Evolutionary conservation across 2,329 filamentous ascomycete genomes (phyloP), one percentile per base, ranked within the genome.

Genomic region (Botrytis byssoidea): DNA sequence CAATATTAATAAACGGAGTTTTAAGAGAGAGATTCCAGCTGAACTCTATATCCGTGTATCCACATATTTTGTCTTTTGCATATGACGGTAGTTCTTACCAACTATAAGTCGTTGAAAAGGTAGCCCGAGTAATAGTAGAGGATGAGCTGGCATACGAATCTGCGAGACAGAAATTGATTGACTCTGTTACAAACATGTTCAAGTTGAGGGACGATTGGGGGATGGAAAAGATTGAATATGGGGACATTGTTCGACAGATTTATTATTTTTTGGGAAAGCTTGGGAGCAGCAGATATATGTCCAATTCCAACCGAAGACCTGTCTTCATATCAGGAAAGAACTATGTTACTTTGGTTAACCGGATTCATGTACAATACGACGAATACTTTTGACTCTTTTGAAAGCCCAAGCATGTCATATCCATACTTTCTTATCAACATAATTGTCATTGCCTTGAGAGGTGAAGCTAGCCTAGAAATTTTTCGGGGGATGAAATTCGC

Each of bases 61-160:
- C 51, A 16, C 14, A 8, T 4, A n/a, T 29, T 29, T 16, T 55
- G 51, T 55, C 25, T 55, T 29, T 55, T n/a, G 5, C n/a, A 0
- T 55, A 55, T 0, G 4, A 44, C 12, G 48, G 0, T 0, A 5
- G 2, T n/a, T 6, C 7, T 25, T 16, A 16, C 7, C 0, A 16
- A 18, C 12, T 55, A 8, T 12, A 29, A 8, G 12, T 55, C 7
- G n/a, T 55, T 55, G 51, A 55, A 16, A 29, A 55, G 25, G n/a
- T 1, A 29, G 12, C 25, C 2, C 25, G 7, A 29, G 7, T 55
- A 55, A 25, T 8, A 55, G n/a, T 55, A 4, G 51, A 1, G 2
- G 51, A 29, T 55, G 51, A 55, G 25, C 51, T 55, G 14, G n/a
- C 14, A 55, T 55, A 55, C 25, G 4, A 16, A 55, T 29, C 25